Base-by-base conservation (phyloP, 169 alveolate species). In the Theileria parva region DNA sequence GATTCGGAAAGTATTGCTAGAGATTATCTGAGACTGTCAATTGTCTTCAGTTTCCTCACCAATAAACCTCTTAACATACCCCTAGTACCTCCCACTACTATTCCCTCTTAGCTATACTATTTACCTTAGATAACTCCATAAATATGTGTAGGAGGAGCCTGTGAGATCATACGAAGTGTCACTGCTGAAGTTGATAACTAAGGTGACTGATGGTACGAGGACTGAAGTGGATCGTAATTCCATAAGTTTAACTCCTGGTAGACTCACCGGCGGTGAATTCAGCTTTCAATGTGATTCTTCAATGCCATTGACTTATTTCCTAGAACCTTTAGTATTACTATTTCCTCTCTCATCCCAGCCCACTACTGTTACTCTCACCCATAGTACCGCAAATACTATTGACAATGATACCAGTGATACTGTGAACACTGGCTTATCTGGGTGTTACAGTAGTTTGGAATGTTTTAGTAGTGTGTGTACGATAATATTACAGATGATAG, bases 271-370 rank as follows among this genome's bases (percentile, higher is more conserved):
- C 0, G 91, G 91, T 17, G 55, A 57, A 6, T 21, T 73, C 19
- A 32, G 28, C 19, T 85, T 85, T 68, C 48, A 77, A 48, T 85
- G 86, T 25, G 57, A 80, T 12, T 59, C 63, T n/a, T 30, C 39
- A 6, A 78, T 69, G 17, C 87, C 86, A 2, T 60, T 78, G 1
- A 71, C 85, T n/a, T 85, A 85, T 34, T 85, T 77, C 55, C 61
- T 85, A 79, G 91, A 85, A 66, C 91, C 91, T 0, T 61, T 85
- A 27, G 75, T 85, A 4, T 77, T 68, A 28, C 85, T 85, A 23
- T 59, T 81, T 13, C 85, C 79, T 5, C 64, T 85, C 21, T 57
- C 87, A n/a, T 77, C 91, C 0, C 65, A 66, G 17, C 74, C 77
- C 9, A 60, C 79, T 30, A 11, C 63, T 51, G 50, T 85, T 11